A percentile compares a stretch with the other conserved stretches of the same genome.
Conservation (phyloP, 495 filamentous ascomycete genomes). For the Xylaria palmicola region DNA sequence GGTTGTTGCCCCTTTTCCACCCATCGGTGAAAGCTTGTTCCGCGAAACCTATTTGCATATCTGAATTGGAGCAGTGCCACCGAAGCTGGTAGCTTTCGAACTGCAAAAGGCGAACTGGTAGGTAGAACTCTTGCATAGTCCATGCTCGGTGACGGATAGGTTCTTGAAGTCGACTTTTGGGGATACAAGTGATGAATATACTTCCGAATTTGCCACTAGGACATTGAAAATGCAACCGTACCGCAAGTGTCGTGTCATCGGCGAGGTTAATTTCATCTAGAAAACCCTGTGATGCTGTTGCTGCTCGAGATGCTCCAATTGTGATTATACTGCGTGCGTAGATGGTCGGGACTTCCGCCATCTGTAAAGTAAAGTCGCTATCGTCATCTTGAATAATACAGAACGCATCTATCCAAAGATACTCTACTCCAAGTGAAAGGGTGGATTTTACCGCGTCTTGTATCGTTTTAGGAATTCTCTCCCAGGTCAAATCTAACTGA, state of each 20-base stretch:
- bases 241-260: neutral
- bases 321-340: conserved; percentile 20
- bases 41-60: neutral
- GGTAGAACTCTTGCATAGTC: neutral
- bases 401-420: conserved; percentile 30
- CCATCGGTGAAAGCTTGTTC: neutral
- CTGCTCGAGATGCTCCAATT: conserved; percentile 18
- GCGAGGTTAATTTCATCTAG: neutral
- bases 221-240: neutral
- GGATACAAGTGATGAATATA: neutral
- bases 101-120: neutral
- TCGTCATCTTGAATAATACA: conserved; percentile 30
- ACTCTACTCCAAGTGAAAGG: conserved; percentile 18
- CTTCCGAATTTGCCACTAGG: neutral
- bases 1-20: neutral
- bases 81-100: neutral
- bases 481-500: neutral
- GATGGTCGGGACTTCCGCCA: conserved; percentile 21
- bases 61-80: no score
- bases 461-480: conserved; percentile 15
- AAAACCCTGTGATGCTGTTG: conserved; percentile 18
- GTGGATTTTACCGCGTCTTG: conserved; percentile 20
- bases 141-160: neutral
- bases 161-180: neutral
- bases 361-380: conserved; percentile 22